Evolutionary conservation across 179 eudicot species (phyloP), one percentile per base, ranked within the genome.

Genomic region (Spinacia oleracea): DNA sequence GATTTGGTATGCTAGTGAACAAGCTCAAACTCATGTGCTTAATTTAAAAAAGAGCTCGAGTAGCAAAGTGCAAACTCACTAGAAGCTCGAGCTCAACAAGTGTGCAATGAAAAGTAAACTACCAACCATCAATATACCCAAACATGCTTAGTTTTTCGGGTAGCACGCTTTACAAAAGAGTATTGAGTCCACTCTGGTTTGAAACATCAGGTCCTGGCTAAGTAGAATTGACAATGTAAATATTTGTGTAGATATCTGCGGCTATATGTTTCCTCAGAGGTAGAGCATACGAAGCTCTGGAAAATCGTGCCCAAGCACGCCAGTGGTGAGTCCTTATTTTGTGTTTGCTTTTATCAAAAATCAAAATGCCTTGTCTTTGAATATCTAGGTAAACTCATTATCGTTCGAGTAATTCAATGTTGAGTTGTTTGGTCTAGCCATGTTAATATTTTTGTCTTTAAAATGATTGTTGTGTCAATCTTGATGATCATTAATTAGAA

Each of bases 221-320:
- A 40, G 53, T 45, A 2, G 43, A 79, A 70, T 29, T 70, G 21
- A 42, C 51, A 56, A 31, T 63, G n/a, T 25, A 1, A 69, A 32
- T 73, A 58, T 68, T 72, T 78, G 59, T 76, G 82, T 89, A 93
- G 99, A 93, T 93, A 59, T 83, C 87, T 34, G 93, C 99, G 32
- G 99, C 99, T 58, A 93, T 90, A 87, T 93, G 93, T 82, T 96
- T 93, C 78, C 81, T 96, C 68, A 87, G 98, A 84, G 99, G 98
- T 82, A 96, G 92, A 85, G 99, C 99, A 56, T 96, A 89, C 66
- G 98, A 90, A 84, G 99, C 99, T 76, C 77, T 93, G 70, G 96
- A 96, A 83, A 96, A 96, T 81, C 98, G 99, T 81, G 83, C 88
- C 62, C 98, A 96, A 87, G 99, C 99, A 70, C 90, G 94, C 32